Conservation (phyloP, 2,329 filamentous ascomycete genomes). For the Fusarium mangiferae region DNA sequence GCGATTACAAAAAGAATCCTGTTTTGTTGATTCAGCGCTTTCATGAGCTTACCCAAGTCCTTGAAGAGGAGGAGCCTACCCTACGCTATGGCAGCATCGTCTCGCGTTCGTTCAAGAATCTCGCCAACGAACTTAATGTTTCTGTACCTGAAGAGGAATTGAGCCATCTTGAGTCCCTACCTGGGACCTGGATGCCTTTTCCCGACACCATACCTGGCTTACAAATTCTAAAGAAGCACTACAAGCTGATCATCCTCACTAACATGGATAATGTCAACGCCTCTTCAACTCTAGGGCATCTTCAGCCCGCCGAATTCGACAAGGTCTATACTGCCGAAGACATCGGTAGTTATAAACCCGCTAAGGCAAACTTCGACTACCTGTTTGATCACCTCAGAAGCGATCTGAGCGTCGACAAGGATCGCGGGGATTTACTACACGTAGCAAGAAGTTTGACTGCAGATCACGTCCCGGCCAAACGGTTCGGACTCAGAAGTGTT, state of each 20-base stretch:
- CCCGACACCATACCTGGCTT: not conserved
- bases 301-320: slow-evolving; percentile 11
- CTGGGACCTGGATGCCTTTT: slow-evolving; percentile 9
- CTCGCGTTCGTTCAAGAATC: not conserved
- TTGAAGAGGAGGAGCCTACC: slow-evolving; percentile 1
- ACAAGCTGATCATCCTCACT: slow-evolving; percentile 9
- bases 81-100: slow-evolving; percentile 1
- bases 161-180: not conserved
- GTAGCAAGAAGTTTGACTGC: slow-evolving; percentile 26
- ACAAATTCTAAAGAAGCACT: slow-evolving; percentile 6
- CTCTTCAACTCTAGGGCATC: not conserved
- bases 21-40: not conserved
- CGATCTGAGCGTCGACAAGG: slow-evolving; percentile 8
- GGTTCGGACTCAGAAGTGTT: slow-evolving; percentile 1
- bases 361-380: slow-evolving; percentile 17
- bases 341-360: slow-evolving; percentile 21
- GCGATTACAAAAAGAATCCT: not conserved
- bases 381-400: not conserved
- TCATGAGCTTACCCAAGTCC: not conserved
- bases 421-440: slow-evolving; percentile 5
- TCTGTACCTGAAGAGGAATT: not conserved
- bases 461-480: slow-evolving; percentile 19
- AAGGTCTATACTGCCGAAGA: slow-evolving; percentile 15
- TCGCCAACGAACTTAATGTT: not conserved
- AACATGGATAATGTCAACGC: slow-evolving; percentile 22